Base-by-base conservation (phyloP, 176 grass and related monocot species). In the Echinochloa phyllopogon region DNA sequence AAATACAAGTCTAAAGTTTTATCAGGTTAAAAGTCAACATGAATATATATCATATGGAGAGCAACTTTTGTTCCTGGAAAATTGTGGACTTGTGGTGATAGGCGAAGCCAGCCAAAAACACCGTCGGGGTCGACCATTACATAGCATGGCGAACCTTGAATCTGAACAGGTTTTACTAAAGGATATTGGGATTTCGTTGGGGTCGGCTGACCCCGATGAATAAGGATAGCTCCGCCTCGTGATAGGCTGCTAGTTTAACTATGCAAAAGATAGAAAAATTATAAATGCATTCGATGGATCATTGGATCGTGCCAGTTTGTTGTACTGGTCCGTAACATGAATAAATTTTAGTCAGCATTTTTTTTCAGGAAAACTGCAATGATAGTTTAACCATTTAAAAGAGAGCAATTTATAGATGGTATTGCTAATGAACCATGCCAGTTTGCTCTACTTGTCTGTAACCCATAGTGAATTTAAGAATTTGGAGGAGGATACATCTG, bases 401-500 rank as follows among this genome's bases (percentile, higher is more conserved):
- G 23, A 83, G 39, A 80, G 6, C 6, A 71, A 75, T 20, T 2
- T 81, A 69, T 77, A 7, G 21, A 82, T 13, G 10, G 16, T 13
- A 60, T 9, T 72, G 17, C 8, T 24, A 58, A 86, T 57, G 8
- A 14, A 75, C 44, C 36, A 83, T 77, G 57, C 15, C 6, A 73
- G 23, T 73, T 87, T 75, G 10, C 20, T 65, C 2, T 76, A 42
- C 36, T 71, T 45, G 47, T 23, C 0, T 76, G 14, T 24, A 76
- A 71, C 21, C 38, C 64, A 24, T 76, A 77, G 27, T 27, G 42
- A 75, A 42, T 45, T 41, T 50, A 77, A 33, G 29, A 33, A 33
- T 33, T 33, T 33, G 29, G 29, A 33, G 2, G 25, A 89, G 88
- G 88, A 93, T 96, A 96, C 94, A 96, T 93, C 87, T 91, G 89